Evolutionary conservation across 768 basidiomycete species (phyloP).

Genomic region (Russula earlei): DNA sequence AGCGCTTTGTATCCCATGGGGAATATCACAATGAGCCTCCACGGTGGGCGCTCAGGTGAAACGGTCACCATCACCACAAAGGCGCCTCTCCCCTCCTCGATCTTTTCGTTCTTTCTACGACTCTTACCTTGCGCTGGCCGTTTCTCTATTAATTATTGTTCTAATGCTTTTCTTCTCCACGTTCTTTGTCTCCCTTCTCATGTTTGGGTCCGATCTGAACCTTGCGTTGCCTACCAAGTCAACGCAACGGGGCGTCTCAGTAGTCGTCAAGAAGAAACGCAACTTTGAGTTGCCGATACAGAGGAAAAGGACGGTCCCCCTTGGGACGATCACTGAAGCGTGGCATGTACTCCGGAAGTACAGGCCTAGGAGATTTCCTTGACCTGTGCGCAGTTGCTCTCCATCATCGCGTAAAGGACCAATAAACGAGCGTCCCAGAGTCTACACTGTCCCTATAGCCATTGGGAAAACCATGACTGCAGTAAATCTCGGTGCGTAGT

Average conservation of each 20-base stretch:
- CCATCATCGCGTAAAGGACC: too few species aligned
- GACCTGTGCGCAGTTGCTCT: conserved; percentile 7
- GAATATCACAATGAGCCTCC: neutral
- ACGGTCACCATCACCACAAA: neutral
- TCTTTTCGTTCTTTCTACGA: neutral
- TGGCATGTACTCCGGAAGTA: conserved; percentile 6
- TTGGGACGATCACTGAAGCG: conserved; percentile 3
- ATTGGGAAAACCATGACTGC: conserved; percentile 12
- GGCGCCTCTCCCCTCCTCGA: neutral
- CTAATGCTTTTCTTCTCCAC: neutral
- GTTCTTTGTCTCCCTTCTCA: neutral
- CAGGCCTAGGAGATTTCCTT: conserved; percentile 12
- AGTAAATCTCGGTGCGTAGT: conserved; percentile 12
- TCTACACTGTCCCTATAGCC: conserved; percentile 13
- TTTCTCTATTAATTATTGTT: neutral
- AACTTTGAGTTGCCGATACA: conserved; percentile 12
- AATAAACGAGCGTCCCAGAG: neutral
- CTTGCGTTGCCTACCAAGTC: conserved; percentile 3
- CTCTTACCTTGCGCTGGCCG: conserved; percentile 12
- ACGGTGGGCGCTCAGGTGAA: neutral
- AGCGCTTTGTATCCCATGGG: too few species aligned
- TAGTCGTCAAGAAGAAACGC: neutral
- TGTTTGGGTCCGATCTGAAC: neutral
- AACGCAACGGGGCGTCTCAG: neutral
- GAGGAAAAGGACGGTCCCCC: neutral